These are phyloP conservation scores for Candida mattraensis DNA, from an alignment of 805 yeast genomes.

Conservation along the genomic window DNA sequence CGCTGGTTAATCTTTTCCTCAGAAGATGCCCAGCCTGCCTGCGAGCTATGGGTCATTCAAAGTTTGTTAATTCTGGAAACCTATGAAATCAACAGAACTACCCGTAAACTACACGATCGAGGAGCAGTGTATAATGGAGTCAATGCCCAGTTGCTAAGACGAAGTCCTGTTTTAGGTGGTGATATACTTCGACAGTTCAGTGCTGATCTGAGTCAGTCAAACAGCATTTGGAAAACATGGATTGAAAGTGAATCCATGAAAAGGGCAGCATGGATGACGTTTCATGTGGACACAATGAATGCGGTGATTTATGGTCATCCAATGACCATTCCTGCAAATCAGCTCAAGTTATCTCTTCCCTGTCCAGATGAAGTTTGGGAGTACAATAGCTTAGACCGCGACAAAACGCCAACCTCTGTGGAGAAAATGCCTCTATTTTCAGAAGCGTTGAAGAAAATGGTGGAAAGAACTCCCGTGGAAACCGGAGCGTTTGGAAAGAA, in stretches of 20 bases:
- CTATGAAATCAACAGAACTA: conserved; percentile 45
- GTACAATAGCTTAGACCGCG: conserved; percentile 21
- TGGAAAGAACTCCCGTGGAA: conserved; percentile 44
- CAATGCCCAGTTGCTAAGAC: conserved; percentile 47
- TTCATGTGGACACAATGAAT: conserved; percentile 70
- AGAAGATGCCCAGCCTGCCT: conserved; percentile 44
- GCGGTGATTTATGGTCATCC: conserved; percentile 74
- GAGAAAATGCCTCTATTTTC: conserved; percentile 29
- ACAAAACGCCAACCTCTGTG: conserved; percentile 18
- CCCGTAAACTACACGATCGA: conserved; percentile 48
- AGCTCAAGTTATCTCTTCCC: conserved; percentile 55
- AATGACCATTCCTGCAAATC: conserved; percentile 48
- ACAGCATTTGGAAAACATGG: conserved; percentile 53
- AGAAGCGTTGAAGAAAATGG: conserved; percentile 33
- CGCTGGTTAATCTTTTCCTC: conserved; percentile 46
- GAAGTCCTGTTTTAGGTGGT: conserved; percentile 47
- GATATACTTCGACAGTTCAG: conserved; percentile 37
- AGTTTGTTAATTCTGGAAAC: conserved; percentile 47
- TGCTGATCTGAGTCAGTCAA: conserved; percentile 27
- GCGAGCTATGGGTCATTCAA: conserved; percentile 50
- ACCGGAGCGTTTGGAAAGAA: conserved; percentile 59
- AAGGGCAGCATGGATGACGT: conserved; percentile 72
- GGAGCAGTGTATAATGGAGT: conserved; percentile 53
- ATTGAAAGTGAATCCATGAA: conserved; percentile 74
- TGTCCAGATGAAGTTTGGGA: conserved; percentile 58